Conservation (phyloP, 352 stramenopile species). For the Phytopythium mirpurense region DNA sequence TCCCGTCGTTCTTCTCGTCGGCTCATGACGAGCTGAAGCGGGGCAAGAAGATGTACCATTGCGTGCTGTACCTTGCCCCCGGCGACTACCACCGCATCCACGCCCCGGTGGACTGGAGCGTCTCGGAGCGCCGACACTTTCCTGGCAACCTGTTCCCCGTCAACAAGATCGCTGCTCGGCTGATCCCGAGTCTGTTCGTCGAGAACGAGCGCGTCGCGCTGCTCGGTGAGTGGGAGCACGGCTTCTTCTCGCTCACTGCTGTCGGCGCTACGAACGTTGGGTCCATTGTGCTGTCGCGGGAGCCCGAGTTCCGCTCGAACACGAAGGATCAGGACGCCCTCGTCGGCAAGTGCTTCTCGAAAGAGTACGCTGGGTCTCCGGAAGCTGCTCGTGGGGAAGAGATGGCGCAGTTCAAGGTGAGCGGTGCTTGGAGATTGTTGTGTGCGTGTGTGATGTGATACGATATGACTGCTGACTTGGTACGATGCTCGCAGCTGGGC, state of each 20-base stretch:
- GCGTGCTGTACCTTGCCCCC: constrained; percentile 79
- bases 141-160: constrained; percentile 81
- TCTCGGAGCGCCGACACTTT: constrained; percentile 76
- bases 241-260: constrained; percentile 80
- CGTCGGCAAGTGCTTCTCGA: constrained; percentile 47
- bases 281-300: constrained; percentile 70
- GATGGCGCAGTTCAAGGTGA: constrained; percentile 77
- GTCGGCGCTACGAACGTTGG: constrained; percentile 86
- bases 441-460: no score
- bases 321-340: constrained; percentile 45
- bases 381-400: constrained; percentile 53
- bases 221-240: constrained; percentile 67
- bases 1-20: constrained; percentile 54
- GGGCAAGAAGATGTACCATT: constrained; percentile 68
- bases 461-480: background rate
- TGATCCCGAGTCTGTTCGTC: constrained; percentile 80
- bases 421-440: constrained; percentile 5
- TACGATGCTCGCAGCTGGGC: constrained; percentile 35
- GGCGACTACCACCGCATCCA: constrained; percentile 89
- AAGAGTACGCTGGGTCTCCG: constrained; percentile 35
- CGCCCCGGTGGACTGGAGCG: constrained; percentile 68
- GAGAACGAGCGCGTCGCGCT: constrained; percentile 81
- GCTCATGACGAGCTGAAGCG: constrained; percentile 9
- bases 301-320: constrained; percentile 67
- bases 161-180: constrained; percentile 47